Evolutionary conservation across 2,329 filamentous ascomycete species (phyloP).

Genomic region (Phialophora chinensis): DNA sequence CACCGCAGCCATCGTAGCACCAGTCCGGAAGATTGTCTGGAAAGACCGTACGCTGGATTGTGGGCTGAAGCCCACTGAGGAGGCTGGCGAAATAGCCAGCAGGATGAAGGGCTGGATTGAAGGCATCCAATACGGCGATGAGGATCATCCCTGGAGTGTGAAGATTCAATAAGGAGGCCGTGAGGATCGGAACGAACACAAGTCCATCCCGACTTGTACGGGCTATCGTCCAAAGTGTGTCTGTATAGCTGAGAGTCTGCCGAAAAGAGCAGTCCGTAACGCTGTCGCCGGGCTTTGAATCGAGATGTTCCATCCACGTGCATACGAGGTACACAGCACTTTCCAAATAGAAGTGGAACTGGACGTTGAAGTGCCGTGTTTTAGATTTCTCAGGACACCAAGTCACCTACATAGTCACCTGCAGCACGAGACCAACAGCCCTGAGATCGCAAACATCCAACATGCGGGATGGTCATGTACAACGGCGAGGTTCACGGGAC

Average conservation of each 20-base stretch:
- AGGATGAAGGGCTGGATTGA: conserved; percentile 98
- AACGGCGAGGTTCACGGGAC: too few species aligned
- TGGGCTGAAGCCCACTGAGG: conserved; percentile 77
- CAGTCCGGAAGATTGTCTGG: conserved; percentile 88
- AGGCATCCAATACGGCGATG: conserved; percentile 91
- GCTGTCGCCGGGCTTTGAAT: not conserved
- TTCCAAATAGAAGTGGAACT: too few species aligned
- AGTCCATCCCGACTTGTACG: not conserved
- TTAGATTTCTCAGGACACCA: too few species aligned
- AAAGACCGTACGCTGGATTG: conserved; percentile 80
- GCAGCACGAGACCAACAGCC: too few species aligned
- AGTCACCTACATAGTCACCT: too few species aligned
- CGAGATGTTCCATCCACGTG: not conserved
- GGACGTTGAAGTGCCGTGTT: too few species aligned
- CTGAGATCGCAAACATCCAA: too few species aligned
- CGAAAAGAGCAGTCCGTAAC: not conserved
- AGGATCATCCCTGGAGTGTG: conserved; percentile 84
- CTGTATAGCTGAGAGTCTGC: not conserved
- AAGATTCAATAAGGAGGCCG: conserved; percentile 25
- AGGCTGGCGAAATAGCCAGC: conserved; percentile 83
- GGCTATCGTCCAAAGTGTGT: not conserved
- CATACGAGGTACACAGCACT: too few species aligned
- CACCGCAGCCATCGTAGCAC: conserved; percentile 92
- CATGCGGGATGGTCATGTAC: too few species aligned
- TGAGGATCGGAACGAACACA: not conserved